Conservation (phyloP, 2,329 filamentous ascomycete genomes). For the Colletotrichum echinochloae region DNA sequence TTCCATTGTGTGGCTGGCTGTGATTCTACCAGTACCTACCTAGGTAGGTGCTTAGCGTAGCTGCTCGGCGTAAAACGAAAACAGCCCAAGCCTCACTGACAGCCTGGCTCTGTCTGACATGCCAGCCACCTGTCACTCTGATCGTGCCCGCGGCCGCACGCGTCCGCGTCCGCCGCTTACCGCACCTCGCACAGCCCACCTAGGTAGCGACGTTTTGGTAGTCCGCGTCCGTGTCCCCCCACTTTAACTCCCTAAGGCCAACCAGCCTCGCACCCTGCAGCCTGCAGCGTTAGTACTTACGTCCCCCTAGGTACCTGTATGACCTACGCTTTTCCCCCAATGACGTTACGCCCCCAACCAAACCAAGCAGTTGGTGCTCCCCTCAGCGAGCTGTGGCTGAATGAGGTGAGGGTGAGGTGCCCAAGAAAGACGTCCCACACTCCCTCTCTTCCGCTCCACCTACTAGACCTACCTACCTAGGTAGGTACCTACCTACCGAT, state of each 20-base stretch:
- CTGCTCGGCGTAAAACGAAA: constrained; percentile 5
- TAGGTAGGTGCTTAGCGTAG: too few relatives aligned
- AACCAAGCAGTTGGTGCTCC: background rate
- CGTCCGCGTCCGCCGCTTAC: constrained; percentile 32
- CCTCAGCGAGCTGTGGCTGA: constrained; percentile 24
- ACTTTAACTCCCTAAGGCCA: background rate
- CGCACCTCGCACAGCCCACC: constrained; percentile 28
- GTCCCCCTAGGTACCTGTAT: too few relatives aligned
- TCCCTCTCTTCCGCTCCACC: background rate
- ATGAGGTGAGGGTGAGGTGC: background rate
- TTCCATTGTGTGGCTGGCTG: background rate
- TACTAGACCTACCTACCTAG: too few relatives aligned
- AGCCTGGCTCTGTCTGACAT: background rate
- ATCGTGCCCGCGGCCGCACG: constrained; percentile 9
- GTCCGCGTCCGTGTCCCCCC: constrained; percentile 2
- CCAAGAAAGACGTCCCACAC: constrained; percentile 26
- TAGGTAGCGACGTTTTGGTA: constrained; percentile 18
- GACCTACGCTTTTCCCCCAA: background rate
- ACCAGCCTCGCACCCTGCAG: constrained; percentile 15
- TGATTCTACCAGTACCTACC: too few relatives aligned
- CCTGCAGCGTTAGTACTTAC: too few relatives aligned
- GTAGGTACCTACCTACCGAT: too few relatives aligned
- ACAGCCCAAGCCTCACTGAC: constrained; percentile 17
- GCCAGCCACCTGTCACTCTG: constrained; percentile 26
- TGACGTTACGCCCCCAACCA: constrained; percentile 38